Evolutionary conservation across 345 rosid genomes (phyloP).

Genomic region (Acer negundo): DNA sequence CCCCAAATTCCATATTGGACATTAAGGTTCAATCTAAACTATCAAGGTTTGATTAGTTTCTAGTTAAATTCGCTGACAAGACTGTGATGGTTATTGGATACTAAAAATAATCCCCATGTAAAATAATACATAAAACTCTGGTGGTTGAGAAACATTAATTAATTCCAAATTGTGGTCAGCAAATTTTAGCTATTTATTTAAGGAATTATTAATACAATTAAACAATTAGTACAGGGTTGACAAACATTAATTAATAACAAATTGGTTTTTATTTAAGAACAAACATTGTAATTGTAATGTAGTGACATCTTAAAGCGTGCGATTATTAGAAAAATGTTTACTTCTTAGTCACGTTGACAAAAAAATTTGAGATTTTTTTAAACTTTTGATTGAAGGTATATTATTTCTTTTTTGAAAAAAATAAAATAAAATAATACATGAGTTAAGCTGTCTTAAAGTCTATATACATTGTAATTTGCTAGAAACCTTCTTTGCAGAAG

Average conservation of each 20-base stretch:
- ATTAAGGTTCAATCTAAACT: neutral
- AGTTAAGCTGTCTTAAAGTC: too few relatives aligned
- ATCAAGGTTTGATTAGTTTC: neutral
- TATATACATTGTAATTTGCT: too few relatives aligned
- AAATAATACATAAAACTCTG: too few relatives aligned
- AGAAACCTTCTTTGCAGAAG: too few relatives aligned
- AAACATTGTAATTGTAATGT: too few relatives aligned
- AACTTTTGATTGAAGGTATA: too few relatives aligned
- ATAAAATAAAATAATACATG: too few relatives aligned
- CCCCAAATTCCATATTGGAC: neutral
- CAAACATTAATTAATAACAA: neutral
- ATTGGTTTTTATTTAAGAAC: neutral
- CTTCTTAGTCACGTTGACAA: neutral
- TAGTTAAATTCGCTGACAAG: too few relatives aligned
- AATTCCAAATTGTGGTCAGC: neutral
- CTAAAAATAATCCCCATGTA: too few relatives aligned
- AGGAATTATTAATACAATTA: neutral
- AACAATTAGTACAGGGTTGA: neutral
- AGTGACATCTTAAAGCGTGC: neutral
- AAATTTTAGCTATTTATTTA: neutral
- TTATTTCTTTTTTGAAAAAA: too few relatives aligned
- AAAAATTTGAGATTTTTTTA: neutral
- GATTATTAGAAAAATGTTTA: neutral
- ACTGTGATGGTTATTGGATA: too few relatives aligned
- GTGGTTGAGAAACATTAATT: neutral